A percentile compares a stretch with the other conserved stretches of the same genome.
phyloP scores from a whole-genome alignment of 1,284 basidiomycete genomes.

The Gomphus bonarii region DNA sequence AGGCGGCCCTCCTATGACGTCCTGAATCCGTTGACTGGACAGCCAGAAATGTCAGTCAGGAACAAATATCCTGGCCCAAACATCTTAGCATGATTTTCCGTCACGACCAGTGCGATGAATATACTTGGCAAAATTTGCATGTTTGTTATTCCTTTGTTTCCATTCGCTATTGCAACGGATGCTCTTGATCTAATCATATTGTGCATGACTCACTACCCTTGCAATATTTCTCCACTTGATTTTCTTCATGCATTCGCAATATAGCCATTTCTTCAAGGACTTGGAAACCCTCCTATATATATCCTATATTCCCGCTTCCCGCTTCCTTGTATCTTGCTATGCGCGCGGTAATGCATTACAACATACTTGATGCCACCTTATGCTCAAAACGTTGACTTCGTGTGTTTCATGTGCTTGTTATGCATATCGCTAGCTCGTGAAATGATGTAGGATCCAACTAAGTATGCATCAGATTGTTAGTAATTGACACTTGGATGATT shows the following conservation, averaged over 20 bases:
- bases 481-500: too few relatives aligned
- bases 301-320: background rate
- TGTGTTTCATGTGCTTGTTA: background rate
- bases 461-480: too few relatives aligned
- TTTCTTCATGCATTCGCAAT: background rate
- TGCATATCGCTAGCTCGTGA: too few relatives aligned
- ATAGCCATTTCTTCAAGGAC: background rate
- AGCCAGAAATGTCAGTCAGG: background rate
- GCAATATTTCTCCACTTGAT: slow-evolving; percentile 1
- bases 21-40: slow-evolving; percentile 16
- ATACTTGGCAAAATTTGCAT: background rate
- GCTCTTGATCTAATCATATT: background rate
- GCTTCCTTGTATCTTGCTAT: background rate
- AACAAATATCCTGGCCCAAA: background rate
- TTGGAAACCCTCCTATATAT: background rate
- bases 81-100: background rate
- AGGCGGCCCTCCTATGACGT: slow-evolving; percentile 37
- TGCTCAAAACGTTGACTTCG: background rate
- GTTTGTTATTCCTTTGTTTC: background rate
- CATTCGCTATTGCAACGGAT: background rate
- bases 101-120: background rate
- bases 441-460: too few relatives aligned
- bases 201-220: background rate
- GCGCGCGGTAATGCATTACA: background rate
- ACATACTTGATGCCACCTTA: background rate